Evolutionary conservation across 495 filamentous ascomycete genomes (phyloP).

Genomic region (Glonium stellatum): DNA sequence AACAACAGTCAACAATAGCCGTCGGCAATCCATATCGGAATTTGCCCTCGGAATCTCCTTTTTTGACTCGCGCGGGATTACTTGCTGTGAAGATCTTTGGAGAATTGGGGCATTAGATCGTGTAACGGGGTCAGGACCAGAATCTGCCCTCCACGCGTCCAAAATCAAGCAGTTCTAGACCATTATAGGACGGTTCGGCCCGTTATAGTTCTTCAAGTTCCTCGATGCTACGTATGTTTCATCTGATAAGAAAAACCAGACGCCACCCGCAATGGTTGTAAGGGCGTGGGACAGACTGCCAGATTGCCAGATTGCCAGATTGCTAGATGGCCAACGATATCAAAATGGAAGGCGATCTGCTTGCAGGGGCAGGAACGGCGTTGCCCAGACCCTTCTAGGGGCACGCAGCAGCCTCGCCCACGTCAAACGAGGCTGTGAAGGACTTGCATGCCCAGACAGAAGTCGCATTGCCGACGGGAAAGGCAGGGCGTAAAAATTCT

Average conservation of each 20-base stretch:
- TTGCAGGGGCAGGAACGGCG: not conserved
- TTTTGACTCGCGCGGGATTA: too few species aligned
- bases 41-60: too few species aligned
- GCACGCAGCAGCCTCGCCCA: not conserved
- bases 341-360: not conserved
- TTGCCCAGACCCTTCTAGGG: not conserved
- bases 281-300: not conserved
- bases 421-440: too few species aligned
- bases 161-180: not conserved
- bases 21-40: too few species aligned
- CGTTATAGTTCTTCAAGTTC: not conserved
- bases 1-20: too few species aligned
- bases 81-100: not conserved
- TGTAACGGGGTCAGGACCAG: not conserved
- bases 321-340: too few species aligned
- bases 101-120: not conserved
- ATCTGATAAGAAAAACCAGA: not conserved
- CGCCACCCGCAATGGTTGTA: not conserved
- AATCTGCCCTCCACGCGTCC: not conserved
- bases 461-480: too few species aligned
- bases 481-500: not conserved
- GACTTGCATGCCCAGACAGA: too few species aligned
- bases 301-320: too few species aligned
- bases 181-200: not conserved
- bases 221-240: not conserved